Evolutionary conservation across 345 rosid species (phyloP), one percentile per base, ranked within the genome.

Genomic region (Populus tremula): DNA sequence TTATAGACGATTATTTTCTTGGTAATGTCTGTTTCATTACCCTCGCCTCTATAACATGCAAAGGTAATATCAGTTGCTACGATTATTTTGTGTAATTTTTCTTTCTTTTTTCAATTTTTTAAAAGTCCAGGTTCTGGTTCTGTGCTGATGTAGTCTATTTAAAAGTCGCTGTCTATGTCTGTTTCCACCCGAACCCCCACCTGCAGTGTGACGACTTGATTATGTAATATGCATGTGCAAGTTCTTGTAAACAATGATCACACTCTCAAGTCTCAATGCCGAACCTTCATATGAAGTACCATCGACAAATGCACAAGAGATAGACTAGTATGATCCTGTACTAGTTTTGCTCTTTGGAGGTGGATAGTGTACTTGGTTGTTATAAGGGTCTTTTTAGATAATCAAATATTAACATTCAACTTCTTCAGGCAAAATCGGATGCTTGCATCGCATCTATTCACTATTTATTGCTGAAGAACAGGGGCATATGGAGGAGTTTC

Each of bases 111-210:
- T 31, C 8, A 23, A 71, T 63, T 8, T 47, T 5, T 21, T 13
- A 78, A 54, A 54, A 7, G 10, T 20, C 11, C 61, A 54, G 76
- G 53, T 21, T 71, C 36, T 64, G 71, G 66, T 64, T 23, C 23
- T 65, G 71, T 45, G 69, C 64, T 77, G 73, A 59, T 76, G 72
- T 29, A 74, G 79, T 69, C 59, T 71, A 10, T 64, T 71, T 27
- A 31, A 71, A 33, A 63, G 76, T 18, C 27, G 74, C 43, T 69
- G 74, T 27, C 74, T 74, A 27, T 39, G 17, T 17, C 25, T 12
- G 27, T 70, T 62, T 20, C 74, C 74, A 41, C 68, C 41, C 36
- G 18, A n/a, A 63, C 4, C 71, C 12, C 53, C 76, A 64, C 71
- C 76, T 12, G 75, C 76, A 9, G 33, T 63, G 31, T 49, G 49